Evolutionary conservation across 306 rosid species (phyloP).

Genomic region (Corylus americana): DNA sequence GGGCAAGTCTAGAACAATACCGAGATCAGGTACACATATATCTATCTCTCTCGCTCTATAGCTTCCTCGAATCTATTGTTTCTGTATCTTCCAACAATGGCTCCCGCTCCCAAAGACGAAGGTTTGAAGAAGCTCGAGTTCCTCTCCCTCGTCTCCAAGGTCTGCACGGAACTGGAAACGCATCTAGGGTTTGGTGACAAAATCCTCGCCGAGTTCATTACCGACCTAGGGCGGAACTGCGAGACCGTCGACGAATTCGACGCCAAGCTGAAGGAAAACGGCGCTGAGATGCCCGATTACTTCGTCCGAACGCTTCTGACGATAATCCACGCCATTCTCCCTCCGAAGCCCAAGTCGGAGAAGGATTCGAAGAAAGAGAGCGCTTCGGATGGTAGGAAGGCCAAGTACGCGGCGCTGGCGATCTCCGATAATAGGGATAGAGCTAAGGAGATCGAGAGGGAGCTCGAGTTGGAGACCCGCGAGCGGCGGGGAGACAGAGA

Average conservation of each 20-base stretch:
- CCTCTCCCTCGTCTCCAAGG: slow-evolving; percentile 77
- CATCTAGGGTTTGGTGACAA: slow-evolving; percentile 75
- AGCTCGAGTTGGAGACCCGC: slow-evolving; percentile 57
- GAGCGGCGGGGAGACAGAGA: slow-evolving; percentile 32
- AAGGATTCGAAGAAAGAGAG: slow-evolving; percentile 44
- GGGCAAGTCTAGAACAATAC: not conserved
- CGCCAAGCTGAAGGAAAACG: slow-evolving; percentile 60
- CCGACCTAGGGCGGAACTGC: slow-evolving; percentile 60
- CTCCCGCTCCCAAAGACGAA: slow-evolving; percentile 34
- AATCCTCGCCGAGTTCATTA: slow-evolving; percentile 73
- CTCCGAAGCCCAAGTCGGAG: slow-evolving; percentile 48
- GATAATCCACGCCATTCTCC: slow-evolving; percentile 69
- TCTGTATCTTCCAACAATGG: slow-evolving; percentile 38
- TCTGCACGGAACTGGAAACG: slow-evolving; percentile 72
- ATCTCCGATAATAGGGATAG: slow-evolving; percentile 61
- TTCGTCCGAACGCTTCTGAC: slow-evolving; percentile 62
- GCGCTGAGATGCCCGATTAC: slow-evolving; percentile 72
- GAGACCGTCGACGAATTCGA: slow-evolving; percentile 64
- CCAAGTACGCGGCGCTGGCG: slow-evolving; percentile 57
- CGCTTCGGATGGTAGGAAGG: slow-evolving; percentile 42
- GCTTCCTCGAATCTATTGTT: not conserved
- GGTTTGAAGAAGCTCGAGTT: slow-evolving; percentile 69
- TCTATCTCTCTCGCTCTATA: not conserved
- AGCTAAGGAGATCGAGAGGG: slow-evolving; percentile 60
- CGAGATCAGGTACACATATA: not conserved